Conservation (phyloP, 768 basidiomycete species). For the Leccinum disarticulatum region DNA sequence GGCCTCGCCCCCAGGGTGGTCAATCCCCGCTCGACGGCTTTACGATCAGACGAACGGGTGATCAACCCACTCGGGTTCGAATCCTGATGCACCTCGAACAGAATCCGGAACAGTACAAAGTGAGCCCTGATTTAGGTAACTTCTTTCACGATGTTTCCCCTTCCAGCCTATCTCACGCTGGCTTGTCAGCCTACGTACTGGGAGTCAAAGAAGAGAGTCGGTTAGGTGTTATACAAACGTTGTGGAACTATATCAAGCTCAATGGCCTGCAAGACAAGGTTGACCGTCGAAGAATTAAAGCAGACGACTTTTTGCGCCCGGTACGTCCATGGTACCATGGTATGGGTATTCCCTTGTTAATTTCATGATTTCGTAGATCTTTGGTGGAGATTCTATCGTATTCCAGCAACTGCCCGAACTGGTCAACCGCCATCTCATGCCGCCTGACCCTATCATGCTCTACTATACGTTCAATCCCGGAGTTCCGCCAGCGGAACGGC, state of each 20-base stretch:
- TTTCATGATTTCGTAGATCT: slow-evolving; percentile 48
- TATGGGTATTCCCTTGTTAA: neutral
- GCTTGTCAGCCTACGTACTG: slow-evolving; percentile 53
- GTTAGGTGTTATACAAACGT: slow-evolving; percentile 71
- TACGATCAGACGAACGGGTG: slow-evolving; percentile 78
- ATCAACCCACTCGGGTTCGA: slow-evolving; percentile 71
- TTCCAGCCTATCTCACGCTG: slow-evolving; percentile 3
- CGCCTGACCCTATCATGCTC: slow-evolving; percentile 79
- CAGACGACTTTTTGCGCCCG: slow-evolving; percentile 64
- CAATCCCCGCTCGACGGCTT: slow-evolving; percentile 81
- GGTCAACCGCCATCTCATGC: slow-evolving; percentile 73
- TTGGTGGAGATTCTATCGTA: slow-evolving; percentile 63
- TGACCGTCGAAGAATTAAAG: slow-evolving; percentile 66
- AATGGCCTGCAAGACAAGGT: slow-evolving; percentile 81
- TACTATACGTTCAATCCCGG: slow-evolving; percentile 73
- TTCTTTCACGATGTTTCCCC: neutral
- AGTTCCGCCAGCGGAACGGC: slow-evolving; percentile 62
- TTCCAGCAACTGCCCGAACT: slow-evolving; percentile 85
- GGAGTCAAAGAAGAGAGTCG: slow-evolving; percentile 85
- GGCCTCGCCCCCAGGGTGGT: slow-evolving; percentile 56
- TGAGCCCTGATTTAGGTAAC: slow-evolving; percentile 72
- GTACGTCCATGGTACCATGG: slow-evolving; percentile 40
- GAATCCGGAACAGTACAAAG: slow-evolving; percentile 81
- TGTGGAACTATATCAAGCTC: slow-evolving; percentile 93
- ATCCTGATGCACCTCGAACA: slow-evolving; percentile 88